Base-by-base conservation (phyloP, 257 asterid genomes). In the Leptodermis oblonga region DNA sequence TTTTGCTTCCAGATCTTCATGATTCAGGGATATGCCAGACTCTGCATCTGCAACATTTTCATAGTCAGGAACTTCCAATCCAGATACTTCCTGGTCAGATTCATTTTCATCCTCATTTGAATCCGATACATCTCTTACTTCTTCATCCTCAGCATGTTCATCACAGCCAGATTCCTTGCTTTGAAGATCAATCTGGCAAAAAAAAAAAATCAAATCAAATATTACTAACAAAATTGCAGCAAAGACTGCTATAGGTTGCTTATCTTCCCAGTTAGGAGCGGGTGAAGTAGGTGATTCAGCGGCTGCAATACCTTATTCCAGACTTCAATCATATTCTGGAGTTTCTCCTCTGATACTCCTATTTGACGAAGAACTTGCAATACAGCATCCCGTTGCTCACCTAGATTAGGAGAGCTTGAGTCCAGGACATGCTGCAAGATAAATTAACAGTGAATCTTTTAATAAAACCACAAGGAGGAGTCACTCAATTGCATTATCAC, bases 321-420 rank as follows among this genome's bases (percentile, higher is more conserved):
- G 71, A 94, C 97, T 86, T 94, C 97, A 78, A 94, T 85, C 96
- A 94, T 94, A 81, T 86, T 94, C 70, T 78, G 78, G 67, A 94
- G 92, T 85, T 94, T 91, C 80, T 89, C 90, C 55, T 84, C 76
- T 1, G 97, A 77, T 28, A 94, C 99, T 31, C 95, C 92, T 76
- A 94, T 75, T 78, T 72, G 88, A 68, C 70, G 81, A 54, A 94
- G 97, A 82, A 91, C 97, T 76, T 89, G 88, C 85, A 91, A 69
- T 26, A 91, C 99, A 48, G 96, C 74, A 72, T 83, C 79, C 62
- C 93, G 86, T 71, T 94, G 95, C 58, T 91, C 96, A 31, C 77
- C 87, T 31, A 91, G 77, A 82, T 84, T 79, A 36, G 92, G 90
- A 31, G 95, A 87, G 84, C 93, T 91, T 14, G 99, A 89, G 79